Evolutionary conservation across 2,329 filamentous ascomycete species (phyloP), one percentile per base, ranked within the genome.

Genomic region (Fusarium stilboides): DNA sequence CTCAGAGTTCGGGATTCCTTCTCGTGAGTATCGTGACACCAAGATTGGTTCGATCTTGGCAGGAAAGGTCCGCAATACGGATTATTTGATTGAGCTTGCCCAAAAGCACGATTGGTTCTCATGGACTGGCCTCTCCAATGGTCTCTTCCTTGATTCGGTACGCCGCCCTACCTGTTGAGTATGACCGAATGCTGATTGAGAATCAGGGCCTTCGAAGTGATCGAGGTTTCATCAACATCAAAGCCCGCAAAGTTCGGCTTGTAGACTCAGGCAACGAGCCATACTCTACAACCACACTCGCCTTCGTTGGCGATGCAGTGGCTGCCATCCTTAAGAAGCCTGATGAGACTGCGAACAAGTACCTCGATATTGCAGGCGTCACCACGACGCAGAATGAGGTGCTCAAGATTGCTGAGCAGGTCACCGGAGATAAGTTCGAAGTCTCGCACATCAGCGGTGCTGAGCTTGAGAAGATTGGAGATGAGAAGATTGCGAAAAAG

Each of bases 51-150:
- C 37, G 1, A 44, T 63, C 6, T 24, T 63, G 2, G 2, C 20
- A 1, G 46, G 43, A 0, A 63, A 63, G 37, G 19, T 63, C 0
- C 13, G 39, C 6, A 63, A 63, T 7, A 63, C 58, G 10, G 58
- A 63, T 31, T 63, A 63, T 17, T 26, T 63, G 33, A 40, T 63
- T 20, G 43, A 63, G 8, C 60, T 63, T 24, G 51, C 58, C 1
- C 3, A 22, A 20, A 55, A 63, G 26, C 22, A 63, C 19, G 33
- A 63, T 14, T 63, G 60, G 58, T 63, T 63, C 24, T 57, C 37
- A 0, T 63, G 60, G 60, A 63, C 60, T 8, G 60, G 60, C 0
- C 33, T 63, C 0, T 63, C 60, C 0, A 49, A 24, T 1, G 58
- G 60, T 1, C 2, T 63, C 2, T 63, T 63, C 37, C 60, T 63